Conservation (phyloP, 2,329 filamentous ascomycete species). For the Metarhizium humberi region DNA sequence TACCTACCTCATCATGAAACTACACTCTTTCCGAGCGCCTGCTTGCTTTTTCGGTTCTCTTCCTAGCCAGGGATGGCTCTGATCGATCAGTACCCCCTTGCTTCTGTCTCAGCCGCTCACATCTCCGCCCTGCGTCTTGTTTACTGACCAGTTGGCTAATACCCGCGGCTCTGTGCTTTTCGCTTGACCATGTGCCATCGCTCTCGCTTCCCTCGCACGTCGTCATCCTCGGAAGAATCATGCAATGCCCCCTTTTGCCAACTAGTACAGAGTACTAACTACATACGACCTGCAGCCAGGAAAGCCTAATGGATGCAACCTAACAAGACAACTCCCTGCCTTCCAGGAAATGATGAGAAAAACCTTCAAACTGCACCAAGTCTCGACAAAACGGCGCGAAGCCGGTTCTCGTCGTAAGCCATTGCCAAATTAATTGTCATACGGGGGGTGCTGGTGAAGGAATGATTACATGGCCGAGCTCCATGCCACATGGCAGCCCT, state of each 20-base stretch:
- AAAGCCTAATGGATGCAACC: too few relatives aligned
- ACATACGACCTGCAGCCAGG: too few relatives aligned
- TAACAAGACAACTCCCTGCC: too few relatives aligned
- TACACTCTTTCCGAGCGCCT: not conserved
- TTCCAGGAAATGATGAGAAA: too few relatives aligned
- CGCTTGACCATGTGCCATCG: too few relatives aligned
- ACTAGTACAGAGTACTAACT: too few relatives aligned
- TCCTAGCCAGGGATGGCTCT: not conserved
- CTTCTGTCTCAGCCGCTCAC: constrained; percentile 2
- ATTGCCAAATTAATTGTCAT: not conserved
- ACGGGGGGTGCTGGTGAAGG: not conserved
- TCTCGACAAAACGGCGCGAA: not conserved
- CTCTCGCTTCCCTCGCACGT: too few relatives aligned
- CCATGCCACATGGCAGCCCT: constrained; percentile 5
- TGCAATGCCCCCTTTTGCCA: too few relatives aligned
- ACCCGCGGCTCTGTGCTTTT: not conserved
- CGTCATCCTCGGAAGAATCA: too few relatives aligned
- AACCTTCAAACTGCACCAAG: not conserved
- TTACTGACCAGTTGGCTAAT: not conserved
- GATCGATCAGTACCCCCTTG: constrained; percentile 2
- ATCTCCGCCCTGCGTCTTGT: not conserved
- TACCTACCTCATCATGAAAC: not conserved
- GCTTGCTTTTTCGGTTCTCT: constrained; percentile 1
- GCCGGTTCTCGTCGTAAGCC: not conserved
- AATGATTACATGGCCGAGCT: not conserved